Evolutionary conservation across 1,284 basidiomycete genomes (phyloP), one percentile per base, ranked within the genome.

Genomic region (Austroboletus novae-zelandiae): DNA sequence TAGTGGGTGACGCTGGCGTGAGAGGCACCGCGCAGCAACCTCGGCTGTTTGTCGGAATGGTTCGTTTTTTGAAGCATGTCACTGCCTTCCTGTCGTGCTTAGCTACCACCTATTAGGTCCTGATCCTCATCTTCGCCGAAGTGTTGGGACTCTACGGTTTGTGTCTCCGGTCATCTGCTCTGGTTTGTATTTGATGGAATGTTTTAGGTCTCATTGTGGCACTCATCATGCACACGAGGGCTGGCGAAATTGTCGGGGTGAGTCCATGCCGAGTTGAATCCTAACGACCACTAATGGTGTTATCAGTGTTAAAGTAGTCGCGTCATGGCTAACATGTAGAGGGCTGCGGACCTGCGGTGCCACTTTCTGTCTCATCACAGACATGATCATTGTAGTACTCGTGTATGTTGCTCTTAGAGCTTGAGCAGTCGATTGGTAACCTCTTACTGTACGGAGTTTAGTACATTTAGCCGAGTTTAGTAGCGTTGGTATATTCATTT

Each of bases 1-100:
- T 98, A 66, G 95, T 98, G 52, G 94, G 96, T 70, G 93, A 98
- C 69, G 91, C 95, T 55, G 92, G 93, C 79, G 92, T 94, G 37
- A 79, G 93, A 54, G 90, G 90, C 51, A 92, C 90, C 53, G 89
- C 90, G 37, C 90, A 96, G 69, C 94, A 98, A 74, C 91, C 93
- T 42, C 80, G 92, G 65, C 78, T 98, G 57, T 98, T 94, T 73
- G 95, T 98, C 64, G 91, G 89, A 65, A 87, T 86, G 85, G 83
- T 83, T 29, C 9, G 74, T 57, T 48, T 45, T 42, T 40, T 6
- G 49, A 10, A 42, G 15, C 40, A 40, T 23, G 17, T 35, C 32
- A 10, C 6, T 10, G 11, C 25, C 36, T 2, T 8, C 15, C 29
- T 31, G 13, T 34, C n/a, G 40, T 27, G 25, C 35, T 67, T 34